Percentiles rank a stretch among this genome's conserved stretches.
Evolutionary conservation across 202 grass and related monocot genomes (phyloP).

Genomic region (Miscanthus sacchariflorus): DNA sequence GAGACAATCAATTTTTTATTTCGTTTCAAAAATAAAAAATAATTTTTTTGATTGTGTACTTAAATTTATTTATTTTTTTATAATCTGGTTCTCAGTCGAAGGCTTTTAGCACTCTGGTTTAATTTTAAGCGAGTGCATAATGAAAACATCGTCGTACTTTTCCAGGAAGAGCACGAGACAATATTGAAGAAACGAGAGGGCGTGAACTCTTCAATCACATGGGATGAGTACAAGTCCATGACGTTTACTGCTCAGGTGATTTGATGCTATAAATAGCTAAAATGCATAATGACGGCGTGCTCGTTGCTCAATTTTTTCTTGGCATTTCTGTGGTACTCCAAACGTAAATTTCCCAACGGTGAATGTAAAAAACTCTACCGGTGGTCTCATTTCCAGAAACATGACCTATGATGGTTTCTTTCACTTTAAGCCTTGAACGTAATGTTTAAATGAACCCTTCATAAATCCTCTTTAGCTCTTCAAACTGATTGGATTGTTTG

Average conservation of each 20-base stretch:
- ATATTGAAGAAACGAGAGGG: slow-evolving; percentile 56
- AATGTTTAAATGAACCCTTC: neutral
- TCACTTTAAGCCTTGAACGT: neutral
- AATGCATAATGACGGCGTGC: neutral
- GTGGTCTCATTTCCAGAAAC: neutral
- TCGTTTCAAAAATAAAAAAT: no score
- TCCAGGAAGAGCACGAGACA: slow-evolving; percentile 63
- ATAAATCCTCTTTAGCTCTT: neutral
- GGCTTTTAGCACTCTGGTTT: no score
- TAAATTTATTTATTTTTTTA: no score
- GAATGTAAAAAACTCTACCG: neutral
- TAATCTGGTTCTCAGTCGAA: no score
- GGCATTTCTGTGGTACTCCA: neutral
- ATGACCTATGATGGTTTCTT: neutral
- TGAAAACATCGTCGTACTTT: neutral
- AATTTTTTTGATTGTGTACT: no score
- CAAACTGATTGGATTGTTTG: neutral
- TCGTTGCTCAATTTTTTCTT: neutral
- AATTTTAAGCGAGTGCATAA: neutral
- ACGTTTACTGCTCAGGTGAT: slow-evolving; percentile 57
- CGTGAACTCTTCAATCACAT: slow-evolving; percentile 49
- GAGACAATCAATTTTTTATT: no score
- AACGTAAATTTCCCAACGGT: neutral
- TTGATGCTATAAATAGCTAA: neutral
- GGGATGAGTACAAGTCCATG: slow-evolving; percentile 77